Evolutionary conservation across 768 basidiomycete genomes (phyloP).

Genomic region (Leccinum longicurvipes): DNA sequence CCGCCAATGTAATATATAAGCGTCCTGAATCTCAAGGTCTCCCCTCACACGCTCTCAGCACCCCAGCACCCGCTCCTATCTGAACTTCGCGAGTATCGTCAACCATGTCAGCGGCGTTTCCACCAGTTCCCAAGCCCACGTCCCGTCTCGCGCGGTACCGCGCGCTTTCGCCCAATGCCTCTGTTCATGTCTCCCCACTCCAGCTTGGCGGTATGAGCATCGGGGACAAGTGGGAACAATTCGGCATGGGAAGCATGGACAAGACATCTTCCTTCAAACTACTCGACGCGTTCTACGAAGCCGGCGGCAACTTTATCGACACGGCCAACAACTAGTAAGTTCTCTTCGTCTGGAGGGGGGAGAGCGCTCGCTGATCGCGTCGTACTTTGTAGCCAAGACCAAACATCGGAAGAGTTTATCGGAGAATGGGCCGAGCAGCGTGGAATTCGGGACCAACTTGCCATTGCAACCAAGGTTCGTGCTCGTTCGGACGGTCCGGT

Average conservation of each 20-base stretch:
- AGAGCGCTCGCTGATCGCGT: neutral
- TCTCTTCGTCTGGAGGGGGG: neutral
- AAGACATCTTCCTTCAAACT: neutral
- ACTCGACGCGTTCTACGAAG: neutral
- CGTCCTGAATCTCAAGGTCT: no score
- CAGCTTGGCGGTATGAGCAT: neutral
- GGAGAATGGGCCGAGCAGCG: slow-evolving; percentile 49
- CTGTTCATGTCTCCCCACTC: neutral
- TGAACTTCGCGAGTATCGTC: neutral
- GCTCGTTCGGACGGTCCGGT: neutral
- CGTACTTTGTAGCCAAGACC: slow-evolving; percentile 41
- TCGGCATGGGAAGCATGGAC: neutral
- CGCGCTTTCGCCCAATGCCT: neutral
- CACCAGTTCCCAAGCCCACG: neutral
- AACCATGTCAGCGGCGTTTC: neutral
- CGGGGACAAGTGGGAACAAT: neutral
- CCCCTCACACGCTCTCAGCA: no score
- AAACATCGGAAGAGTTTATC: slow-evolving; percentile 50
- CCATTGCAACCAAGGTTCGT: slow-evolving; percentile 40
- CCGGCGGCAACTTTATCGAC: neutral
- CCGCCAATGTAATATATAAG: neutral
- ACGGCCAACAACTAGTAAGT: neutral
- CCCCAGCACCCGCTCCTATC: no score
- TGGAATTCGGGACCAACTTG: slow-evolving; percentile 45
- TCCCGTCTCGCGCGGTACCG: neutral